Evolutionary conservation across 306 rosid species (phyloP).

Genomic region (Fagus crenata): DNA sequence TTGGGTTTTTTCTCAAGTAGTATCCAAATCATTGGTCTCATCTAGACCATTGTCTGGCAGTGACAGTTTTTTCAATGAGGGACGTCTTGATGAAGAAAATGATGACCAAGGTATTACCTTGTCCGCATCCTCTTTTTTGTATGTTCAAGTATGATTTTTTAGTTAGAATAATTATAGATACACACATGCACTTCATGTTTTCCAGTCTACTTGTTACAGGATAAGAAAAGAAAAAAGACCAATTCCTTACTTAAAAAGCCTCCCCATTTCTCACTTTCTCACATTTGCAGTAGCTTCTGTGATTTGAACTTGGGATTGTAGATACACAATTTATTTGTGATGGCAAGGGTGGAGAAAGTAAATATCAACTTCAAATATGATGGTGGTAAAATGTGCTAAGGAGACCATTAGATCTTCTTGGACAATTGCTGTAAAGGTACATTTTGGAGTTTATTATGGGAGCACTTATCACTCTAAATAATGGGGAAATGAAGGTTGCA

Average conservation of each 20-base stretch:
- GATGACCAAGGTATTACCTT: slow-evolving; percentile 64
- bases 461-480: background rate
- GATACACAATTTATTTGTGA: background rate
- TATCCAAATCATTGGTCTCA: slow-evolving; percentile 70
- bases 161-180: slow-evolving; percentile 9
- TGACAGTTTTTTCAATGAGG: slow-evolving; percentile 48
- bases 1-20: slow-evolving; percentile 78
- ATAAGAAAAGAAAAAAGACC: background rate
- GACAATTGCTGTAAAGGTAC: background rate
- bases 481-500: background rate
- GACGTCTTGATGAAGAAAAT: slow-evolving; percentile 34
- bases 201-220: background rate
- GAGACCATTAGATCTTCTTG: background rate
- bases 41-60: slow-evolving; percentile 59
- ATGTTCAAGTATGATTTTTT: background rate
- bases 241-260: background rate
- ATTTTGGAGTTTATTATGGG: background rate
- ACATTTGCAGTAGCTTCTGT: background rate
- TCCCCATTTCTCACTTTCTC: background rate
- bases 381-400: background rate
- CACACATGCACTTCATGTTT: background rate
- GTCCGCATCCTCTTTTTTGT: background rate
- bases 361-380: background rate
- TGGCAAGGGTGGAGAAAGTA: background rate
- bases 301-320: background rate